These are phyloP conservation scores for Macadamia tetraphylla DNA, from an alignment of 164 flowering plant species.

Conservation along the genomic window DNA sequence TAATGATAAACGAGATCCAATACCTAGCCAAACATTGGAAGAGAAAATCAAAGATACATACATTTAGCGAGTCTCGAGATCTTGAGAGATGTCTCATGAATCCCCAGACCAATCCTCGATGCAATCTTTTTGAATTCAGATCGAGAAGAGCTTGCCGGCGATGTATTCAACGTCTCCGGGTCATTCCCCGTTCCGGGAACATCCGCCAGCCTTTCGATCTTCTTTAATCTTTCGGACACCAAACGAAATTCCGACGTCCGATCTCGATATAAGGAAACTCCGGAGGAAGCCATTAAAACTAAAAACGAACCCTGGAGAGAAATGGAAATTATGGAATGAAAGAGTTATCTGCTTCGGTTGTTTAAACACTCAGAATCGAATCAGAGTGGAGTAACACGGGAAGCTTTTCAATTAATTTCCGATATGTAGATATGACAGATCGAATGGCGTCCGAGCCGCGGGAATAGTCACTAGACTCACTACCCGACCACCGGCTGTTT, in stretches of 20 bases:
- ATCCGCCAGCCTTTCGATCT: constrained; percentile 34
- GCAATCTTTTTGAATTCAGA: constrained; percentile 78
- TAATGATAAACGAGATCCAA: too few relatives aligned
- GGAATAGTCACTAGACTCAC: too few relatives aligned
- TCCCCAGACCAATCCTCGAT: constrained; percentile 59
- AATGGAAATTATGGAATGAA: too few relatives aligned
- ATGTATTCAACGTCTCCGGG: constrained; percentile 17
- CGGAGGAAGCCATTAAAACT: constrained; percentile 28
- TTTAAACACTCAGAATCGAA: too few relatives aligned
- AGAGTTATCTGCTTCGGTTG: too few relatives aligned
- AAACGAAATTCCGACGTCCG: constrained; percentile 83
- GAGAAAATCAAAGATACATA: constrained; percentile 18
- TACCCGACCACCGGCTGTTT: too few relatives aligned
- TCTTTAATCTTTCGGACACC: constrained; percentile 50
- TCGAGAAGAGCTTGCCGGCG: constrained; percentile 27
- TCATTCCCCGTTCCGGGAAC: constrained; percentile 16
- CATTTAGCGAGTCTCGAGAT: constrained; percentile 62
- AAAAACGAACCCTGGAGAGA: too few relatives aligned
- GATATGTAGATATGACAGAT: too few relatives aligned
- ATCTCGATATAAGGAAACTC: constrained; percentile 50
- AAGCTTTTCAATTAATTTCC: too few relatives aligned
- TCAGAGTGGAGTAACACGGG: too few relatives aligned
- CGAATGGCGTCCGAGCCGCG: too few relatives aligned
- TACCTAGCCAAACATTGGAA: neutral
- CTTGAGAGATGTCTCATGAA: constrained; percentile 64